phyloP scores from a whole-genome alignment of 2,329 filamentous ascomycete genomes.

The Cadophora luteo-olivacea region DNA sequence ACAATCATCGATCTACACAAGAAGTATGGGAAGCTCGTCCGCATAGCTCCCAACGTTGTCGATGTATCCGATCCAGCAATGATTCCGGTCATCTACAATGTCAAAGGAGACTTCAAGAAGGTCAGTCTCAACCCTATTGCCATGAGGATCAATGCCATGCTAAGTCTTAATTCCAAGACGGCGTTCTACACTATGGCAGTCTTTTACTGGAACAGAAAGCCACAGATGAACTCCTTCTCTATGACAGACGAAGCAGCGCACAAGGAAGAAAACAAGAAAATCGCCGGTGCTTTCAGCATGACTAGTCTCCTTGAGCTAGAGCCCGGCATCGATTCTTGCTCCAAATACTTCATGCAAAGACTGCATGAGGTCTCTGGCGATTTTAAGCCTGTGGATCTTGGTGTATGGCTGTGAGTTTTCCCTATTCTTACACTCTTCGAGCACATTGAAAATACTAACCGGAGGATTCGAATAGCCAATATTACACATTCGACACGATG shows the following conservation, averaged over 20 bases:
- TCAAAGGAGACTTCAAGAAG: constrained; percentile 23
- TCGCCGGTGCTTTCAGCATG: constrained; percentile 20
- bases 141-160: not conserved
- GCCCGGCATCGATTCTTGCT: constrained; percentile 17
- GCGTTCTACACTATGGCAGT: not conserved
- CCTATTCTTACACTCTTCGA: not conserved
- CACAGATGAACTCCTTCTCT: constrained; percentile 21
- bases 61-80: constrained; percentile 39
- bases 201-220: constrained; percentile 12
- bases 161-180: not conserved
- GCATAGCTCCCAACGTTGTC: constrained; percentile 43
- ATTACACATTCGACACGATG: constrained; percentile 24
- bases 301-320: constrained; percentile 16
- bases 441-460: not conserved
- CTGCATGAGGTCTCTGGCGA: constrained; percentile 8
- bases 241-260: constrained; percentile 14
- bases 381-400: constrained; percentile 18
- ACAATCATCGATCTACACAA: constrained; percentile 22
- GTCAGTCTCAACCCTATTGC: not conserved
- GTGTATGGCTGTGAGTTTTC: constrained; percentile 1
- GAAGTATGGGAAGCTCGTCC: constrained; percentile 22
- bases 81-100: constrained; percentile 25
- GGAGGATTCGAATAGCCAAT: not conserved
- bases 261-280: constrained; percentile 18
- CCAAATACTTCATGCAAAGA: constrained; percentile 17